Base-by-base conservation (phyloP, 495 filamentous ascomycete genomes). In the Aspergillus sparsus region DNA sequence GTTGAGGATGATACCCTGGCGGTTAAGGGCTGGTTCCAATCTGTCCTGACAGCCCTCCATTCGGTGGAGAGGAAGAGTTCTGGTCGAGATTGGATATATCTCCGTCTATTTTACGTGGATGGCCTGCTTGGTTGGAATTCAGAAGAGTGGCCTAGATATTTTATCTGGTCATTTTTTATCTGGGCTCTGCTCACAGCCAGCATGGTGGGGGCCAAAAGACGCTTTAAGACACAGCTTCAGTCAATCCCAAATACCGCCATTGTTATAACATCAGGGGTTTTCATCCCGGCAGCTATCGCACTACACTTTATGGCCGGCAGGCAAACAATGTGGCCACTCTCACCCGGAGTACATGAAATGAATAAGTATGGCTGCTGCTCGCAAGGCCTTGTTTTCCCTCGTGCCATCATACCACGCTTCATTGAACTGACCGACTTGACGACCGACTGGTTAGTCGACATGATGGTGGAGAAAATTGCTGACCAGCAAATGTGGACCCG, bases 341-440 rank as follows among this genome's bases (percentile, higher is more conserved):
- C 68, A 5, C 34, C 57, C 4, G 80, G 78, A 9, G 69, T 82
- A 2, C 69, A 73, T 47, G 66, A 76, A 57, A 83, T 84, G 81
- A 70, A 72, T 15, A 69, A 71, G 32, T 82, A 78, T 54, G 81
- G 81, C 10, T 86, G 83, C 60, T 81, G 79, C 49, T 65, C 75
- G 13, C 74, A 82, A 45, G 74, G 59, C 42, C 77, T 76, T 54
- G 74, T 70, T 62, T 80, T 66, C 53, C 79, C 72, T 55, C 76
- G 66, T 31, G 70, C 57, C 57, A 63, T 74, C 62, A 59, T 70
- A 41, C 66, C 57, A 2, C 35, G 21, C 12, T 64, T 63, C 21
- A 46, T 64, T 13, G 64, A 66, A 6, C 44, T 49, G 18, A 65
- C 49, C 7, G 65, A 63, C 13, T 59, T 75, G 31, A 70, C 45